Percentiles rank a stretch among this genome's conserved stretches.
These are phyloP conservation scores for Silene noctiflora DNA, from an alignment of 179 eudicot genomes.

Conservation along the genomic window DNA sequence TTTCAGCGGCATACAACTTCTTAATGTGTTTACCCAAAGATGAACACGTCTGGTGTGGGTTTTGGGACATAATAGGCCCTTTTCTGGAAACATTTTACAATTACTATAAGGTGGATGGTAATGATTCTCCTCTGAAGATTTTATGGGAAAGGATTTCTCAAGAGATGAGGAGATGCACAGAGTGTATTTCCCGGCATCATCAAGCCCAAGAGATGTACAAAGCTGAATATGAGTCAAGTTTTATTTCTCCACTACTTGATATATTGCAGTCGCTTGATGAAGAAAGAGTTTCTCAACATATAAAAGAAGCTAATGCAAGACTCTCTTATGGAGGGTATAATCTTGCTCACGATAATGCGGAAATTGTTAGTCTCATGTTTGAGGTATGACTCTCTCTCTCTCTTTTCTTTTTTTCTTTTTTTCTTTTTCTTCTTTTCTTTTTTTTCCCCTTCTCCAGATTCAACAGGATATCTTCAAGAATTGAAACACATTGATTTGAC, in stretches of 20 bases:
- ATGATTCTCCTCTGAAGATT: constrained; percentile 75
- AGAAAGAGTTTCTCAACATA: constrained; percentile 68
- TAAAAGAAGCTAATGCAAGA: constrained; percentile 68
- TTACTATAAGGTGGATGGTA: constrained; percentile 57
- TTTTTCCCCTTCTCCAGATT: not conserved
- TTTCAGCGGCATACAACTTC: constrained; percentile 79
- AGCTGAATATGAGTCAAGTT: constrained; percentile 66
- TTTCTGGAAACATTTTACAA: constrained; percentile 89
- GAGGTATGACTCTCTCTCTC: constrained; percentile 62
- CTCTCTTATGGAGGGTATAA: constrained; percentile 55
- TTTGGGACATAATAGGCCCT: constrained; percentile 82
- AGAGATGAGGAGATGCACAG: constrained; percentile 80
- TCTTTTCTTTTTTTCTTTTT: too few relatives aligned
- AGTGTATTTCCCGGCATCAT: constrained; percentile 84
- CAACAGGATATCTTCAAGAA: not conserved
- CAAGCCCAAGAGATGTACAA: constrained; percentile 81
- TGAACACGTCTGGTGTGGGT: constrained; percentile 82
- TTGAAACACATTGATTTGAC: not conserved
- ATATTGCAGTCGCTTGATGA: constrained; percentile 75
- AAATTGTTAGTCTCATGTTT: constrained; percentile 83
- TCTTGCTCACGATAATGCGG: constrained; percentile 51
- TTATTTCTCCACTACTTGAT: constrained; percentile 71
- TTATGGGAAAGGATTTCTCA: constrained; percentile 66
- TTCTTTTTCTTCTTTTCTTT: not conserved
- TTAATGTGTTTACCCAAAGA: constrained; percentile 54